Conservation (phyloP, 805 yeast genomes). For the Saccharomyces mikatae region DNA sequence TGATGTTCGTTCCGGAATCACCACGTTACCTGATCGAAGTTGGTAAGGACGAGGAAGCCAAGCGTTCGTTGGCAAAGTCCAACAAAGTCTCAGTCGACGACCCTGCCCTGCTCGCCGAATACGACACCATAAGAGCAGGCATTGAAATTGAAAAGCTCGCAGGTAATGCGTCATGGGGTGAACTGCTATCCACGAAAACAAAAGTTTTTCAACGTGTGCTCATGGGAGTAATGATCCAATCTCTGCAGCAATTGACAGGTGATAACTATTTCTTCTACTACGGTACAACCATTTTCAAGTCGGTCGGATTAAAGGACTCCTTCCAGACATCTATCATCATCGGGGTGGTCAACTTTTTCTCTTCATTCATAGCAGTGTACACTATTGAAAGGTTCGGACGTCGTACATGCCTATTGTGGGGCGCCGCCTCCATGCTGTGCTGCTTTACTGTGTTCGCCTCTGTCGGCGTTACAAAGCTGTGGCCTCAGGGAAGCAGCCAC, state of each 20-base stretch:
- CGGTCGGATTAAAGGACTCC: constrained; percentile 52
- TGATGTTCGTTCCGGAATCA: constrained; percentile 56
- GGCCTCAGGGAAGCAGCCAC: constrained; percentile 31
- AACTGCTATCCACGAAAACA: constrained; percentile 60
- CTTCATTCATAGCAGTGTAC: constrained; percentile 43
- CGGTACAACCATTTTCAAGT: constrained; percentile 53
- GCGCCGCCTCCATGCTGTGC: constrained; percentile 40
- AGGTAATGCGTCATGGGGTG: constrained; percentile 59
- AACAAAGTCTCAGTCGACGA: constrained; percentile 48
- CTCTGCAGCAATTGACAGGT: constrained; percentile 61
- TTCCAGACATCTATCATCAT: constrained; percentile 50
- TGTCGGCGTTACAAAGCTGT: constrained; percentile 45
- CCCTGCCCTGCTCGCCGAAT: constrained; percentile 47
- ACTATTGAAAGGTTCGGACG: constrained; percentile 48
- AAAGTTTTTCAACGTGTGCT: constrained; percentile 40
- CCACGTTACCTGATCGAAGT: constrained; percentile 55
- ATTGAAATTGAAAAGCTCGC: constrained; percentile 51
- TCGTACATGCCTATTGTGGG: constrained; percentile 39
- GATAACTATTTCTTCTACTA: constrained; percentile 60
- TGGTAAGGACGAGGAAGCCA: constrained; percentile 54
- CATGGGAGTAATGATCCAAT: constrained; percentile 49
- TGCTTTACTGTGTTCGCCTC: constrained; percentile 45
- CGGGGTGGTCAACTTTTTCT: constrained; percentile 52
- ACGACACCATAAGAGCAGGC: constrained; percentile 51
- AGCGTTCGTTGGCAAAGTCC: constrained; percentile 44